These are phyloP conservation scores for Penicillium hordei DNA, from an alignment of 2,329 filamentous ascomycete species.

Conservation along the genomic window DNA sequence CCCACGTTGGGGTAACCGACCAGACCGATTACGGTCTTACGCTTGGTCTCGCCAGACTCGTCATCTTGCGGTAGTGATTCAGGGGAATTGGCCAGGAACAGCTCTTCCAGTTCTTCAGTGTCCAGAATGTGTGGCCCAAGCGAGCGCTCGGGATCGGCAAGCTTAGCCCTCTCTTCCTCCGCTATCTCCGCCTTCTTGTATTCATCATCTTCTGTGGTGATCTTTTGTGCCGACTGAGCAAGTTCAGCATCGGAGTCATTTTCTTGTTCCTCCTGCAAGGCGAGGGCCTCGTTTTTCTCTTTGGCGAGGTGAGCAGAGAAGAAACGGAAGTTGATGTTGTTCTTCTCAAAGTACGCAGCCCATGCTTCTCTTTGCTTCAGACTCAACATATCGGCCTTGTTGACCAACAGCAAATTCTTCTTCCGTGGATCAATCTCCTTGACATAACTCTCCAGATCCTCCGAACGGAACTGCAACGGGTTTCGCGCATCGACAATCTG, in stretches of 20 bases:
- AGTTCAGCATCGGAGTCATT: conserved; percentile 45
- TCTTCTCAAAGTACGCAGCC: conserved; percentile 80
- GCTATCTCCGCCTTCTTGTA: conserved; percentile 31
- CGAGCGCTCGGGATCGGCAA: conserved; percentile 40
- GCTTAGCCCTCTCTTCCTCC: conserved; percentile 16
- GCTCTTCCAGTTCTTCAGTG: conserved; percentile 84
- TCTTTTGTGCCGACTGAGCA: conserved; percentile 46
- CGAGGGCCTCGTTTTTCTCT: conserved; percentile 75
- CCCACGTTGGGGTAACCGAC: conserved; percentile 99
- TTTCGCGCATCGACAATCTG: conserved; percentile 98
- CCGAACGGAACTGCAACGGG: conserved; percentile 87
- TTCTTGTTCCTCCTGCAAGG: conserved; percentile 49
- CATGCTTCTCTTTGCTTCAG: conserved; percentile 75
- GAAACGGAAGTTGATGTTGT: conserved; percentile 86
- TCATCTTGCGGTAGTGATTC: conserved; percentile 48
- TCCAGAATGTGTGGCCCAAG: conserved; percentile 73
- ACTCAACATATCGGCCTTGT: conserved; percentile 99
- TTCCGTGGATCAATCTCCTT: conserved; percentile 87
- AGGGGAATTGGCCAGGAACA: conserved; percentile 77
- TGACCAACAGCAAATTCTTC: conserved; percentile 87
- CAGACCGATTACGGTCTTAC: conserved; percentile 84
- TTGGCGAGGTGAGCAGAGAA: conserved; percentile 94
- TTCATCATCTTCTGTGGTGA: conserved; percentile 35
- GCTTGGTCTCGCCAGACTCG: conserved; percentile 47
- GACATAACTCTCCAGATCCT: conserved; percentile 90